phyloP scores from a whole-genome alignment of 352 stramenopile genomes.

The Thalassiosira exigua region DNA sequence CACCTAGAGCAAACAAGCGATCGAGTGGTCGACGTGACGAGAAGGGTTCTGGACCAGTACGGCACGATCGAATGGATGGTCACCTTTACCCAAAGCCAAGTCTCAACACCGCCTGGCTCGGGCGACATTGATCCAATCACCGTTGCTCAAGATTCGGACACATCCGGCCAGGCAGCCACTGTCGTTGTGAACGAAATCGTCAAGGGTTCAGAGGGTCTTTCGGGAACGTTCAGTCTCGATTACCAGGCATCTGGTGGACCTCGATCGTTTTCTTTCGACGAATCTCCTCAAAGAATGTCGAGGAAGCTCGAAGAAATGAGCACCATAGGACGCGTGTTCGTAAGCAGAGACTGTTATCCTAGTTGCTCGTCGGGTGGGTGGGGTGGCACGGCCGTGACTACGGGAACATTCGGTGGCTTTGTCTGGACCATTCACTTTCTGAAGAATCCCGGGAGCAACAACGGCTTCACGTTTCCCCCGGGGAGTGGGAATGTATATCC shows the following conservation, averaged over 20 bases:
- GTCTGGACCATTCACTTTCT: conserved; percentile 86
- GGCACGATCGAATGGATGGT: conserved; percentile 93
- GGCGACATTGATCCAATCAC: conserved; percentile 86
- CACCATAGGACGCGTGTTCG: conserved; percentile 90
- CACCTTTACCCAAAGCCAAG: conserved; percentile 92
- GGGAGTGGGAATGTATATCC: conserved; percentile 83
- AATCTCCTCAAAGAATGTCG: conserved; percentile 87
- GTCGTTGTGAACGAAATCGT: conserved; percentile 89
- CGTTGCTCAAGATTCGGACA: conserved; percentile 79
- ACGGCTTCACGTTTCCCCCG: conserved; percentile 85
- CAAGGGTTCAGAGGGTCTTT: conserved; percentile 88
- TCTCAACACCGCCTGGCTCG: conserved; percentile 89
- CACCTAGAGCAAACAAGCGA: conserved; percentile 79
- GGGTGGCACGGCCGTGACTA: conserved; percentile 87
- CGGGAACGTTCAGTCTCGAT: conserved; percentile 90
- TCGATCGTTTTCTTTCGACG: conserved; percentile 89
- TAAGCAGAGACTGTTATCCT: conserved; percentile 90
- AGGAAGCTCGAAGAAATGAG: conserved; percentile 95
- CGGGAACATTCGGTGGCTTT: conserved; percentile 86
- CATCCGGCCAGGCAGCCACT: conserved; percentile 64
- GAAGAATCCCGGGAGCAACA: conserved; percentile 81
- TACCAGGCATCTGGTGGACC: conserved; percentile 88
- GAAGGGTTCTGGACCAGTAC: conserved; percentile 93
- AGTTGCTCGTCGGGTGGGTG: conserved; percentile 89
- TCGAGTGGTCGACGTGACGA: conserved; percentile 88